phyloP scores from a whole-genome alignment of 2,329 filamentous ascomycete genomes.

The Teratosphaeria destructans region DNA sequence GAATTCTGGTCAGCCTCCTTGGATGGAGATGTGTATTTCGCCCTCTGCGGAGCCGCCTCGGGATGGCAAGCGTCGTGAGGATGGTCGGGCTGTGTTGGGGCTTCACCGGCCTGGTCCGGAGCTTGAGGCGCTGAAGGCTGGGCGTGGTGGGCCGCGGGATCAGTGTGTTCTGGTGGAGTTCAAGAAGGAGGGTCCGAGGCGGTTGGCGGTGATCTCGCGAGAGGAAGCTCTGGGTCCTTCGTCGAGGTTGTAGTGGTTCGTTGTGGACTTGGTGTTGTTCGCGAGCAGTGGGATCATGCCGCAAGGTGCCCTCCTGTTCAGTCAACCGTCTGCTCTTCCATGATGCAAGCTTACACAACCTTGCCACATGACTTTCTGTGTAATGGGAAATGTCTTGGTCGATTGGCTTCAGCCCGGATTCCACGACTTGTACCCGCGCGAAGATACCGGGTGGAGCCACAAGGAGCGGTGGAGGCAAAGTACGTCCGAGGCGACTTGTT shows the following conservation, averaged over 20 bases:
- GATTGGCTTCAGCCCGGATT: not conserved
- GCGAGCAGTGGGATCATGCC: not conserved
- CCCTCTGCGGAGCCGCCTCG: constrained; percentile 28
- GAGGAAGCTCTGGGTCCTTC: constrained; percentile 26
- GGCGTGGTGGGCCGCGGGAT: constrained; percentile 41
- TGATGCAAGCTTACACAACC: not conserved
- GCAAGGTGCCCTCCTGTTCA: not conserved
- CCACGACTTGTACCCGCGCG: no score
- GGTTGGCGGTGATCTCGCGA: constrained; percentile 41
- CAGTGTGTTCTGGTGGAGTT: constrained; percentile 49
- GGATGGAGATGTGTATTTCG: constrained; percentile 35
- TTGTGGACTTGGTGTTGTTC: not conserved
- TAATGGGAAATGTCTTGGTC: not conserved
- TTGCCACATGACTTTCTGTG: not conserved
- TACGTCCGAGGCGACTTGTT: not conserved
- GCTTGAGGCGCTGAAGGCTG: constrained; percentile 31
- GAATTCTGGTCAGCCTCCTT: constrained; percentile 28
- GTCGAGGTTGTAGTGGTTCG: constrained; percentile 2
- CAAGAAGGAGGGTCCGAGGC: constrained; percentile 44
- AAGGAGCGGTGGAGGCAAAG: not conserved
- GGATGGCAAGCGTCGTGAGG: constrained; percentile 31
- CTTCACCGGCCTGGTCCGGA: constrained; percentile 48
- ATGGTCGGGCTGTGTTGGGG: constrained; percentile 42
- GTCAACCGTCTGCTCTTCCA: not conserved
- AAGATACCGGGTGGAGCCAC: not conserved